Conservation (phyloP, 2,329 filamentous ascomycete genomes). For the Didymella pomorum region DNA sequence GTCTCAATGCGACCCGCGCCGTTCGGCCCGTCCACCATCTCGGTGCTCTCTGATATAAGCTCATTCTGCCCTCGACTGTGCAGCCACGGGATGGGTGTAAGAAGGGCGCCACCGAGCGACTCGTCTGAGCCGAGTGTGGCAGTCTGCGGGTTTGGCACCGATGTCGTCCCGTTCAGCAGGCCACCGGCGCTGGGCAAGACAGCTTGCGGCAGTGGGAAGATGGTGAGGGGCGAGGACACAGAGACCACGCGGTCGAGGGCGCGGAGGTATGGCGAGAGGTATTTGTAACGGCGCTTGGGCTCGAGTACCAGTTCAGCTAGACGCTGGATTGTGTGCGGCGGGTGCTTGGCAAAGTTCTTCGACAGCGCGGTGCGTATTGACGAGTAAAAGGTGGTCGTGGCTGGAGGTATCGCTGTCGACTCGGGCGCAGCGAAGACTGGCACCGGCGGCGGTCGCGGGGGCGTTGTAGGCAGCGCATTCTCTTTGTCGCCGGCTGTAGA, state of each 20-base stretch:
- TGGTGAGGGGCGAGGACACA: conserved; percentile 81
- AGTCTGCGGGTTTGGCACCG: conserved; percentile 49
- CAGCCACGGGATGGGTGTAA: conserved; percentile 96
- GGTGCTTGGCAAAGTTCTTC: conserved; percentile 73
- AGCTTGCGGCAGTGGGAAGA: conserved; percentile 81
- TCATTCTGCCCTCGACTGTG: conserved; percentile 60
- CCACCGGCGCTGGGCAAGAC: conserved; percentile 58
- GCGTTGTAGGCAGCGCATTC: conserved; percentile 63
- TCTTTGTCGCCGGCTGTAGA: conserved; percentile 72
- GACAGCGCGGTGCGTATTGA: conserved; percentile 62
- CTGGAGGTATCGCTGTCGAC: conserved; percentile 38
- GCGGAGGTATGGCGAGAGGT: conserved; percentile 83
- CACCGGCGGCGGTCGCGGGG: conserved; percentile 50
- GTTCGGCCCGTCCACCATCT: conserved; percentile 83
- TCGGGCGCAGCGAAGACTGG: conserved; percentile 53
- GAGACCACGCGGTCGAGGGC: conserved; percentile 90
- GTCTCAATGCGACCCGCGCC: conserved; percentile 82
- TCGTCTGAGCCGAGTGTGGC: conserved; percentile 79
- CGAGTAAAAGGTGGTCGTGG: conserved; percentile 43
- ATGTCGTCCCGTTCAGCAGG: conserved; percentile 68
- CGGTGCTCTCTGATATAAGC: conserved; percentile 75
- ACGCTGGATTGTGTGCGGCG: conserved; percentile 92
- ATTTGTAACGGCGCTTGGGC: conserved; percentile 81
- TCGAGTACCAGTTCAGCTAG: conserved; percentile 83
- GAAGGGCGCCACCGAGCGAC: conserved; percentile 83